Percentiles rank a stretch among this genome's conserved stretches.
These are phyloP conservation scores for Coniochaeta prunicola DNA, from an alignment of 2,329 filamentous ascomycete species.

Conservation along the genomic window DNA sequence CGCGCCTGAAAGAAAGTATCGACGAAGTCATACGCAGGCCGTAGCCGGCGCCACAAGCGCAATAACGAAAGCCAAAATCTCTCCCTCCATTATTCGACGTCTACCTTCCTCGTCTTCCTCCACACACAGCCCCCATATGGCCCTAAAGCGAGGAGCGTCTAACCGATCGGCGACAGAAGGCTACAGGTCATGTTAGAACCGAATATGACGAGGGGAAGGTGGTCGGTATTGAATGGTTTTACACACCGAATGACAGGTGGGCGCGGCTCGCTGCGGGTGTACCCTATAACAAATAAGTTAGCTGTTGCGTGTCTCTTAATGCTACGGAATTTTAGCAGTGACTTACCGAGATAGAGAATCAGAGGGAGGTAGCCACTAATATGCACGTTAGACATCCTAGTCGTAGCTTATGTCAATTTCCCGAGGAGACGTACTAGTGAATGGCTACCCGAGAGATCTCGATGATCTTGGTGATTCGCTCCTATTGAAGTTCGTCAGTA, in stretches of 20 bases:
- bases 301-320: constrained; percentile 4
- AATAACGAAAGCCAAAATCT: background rate
- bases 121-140: background rate
- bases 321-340: background rate
- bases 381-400: constrained; percentile 23
- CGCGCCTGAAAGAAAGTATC: background rate
- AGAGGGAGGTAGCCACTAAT: constrained; percentile 87
- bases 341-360: constrained; percentile 88
- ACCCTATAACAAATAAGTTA: constrained; percentile 49
- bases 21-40: background rate
- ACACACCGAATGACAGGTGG: constrained; percentile 60
- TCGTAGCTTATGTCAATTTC: background rate
- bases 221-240: background rate
- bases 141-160: background rate
- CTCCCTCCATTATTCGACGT: background rate
- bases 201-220: background rate
- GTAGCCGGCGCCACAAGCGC: background rate
- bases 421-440: constrained; percentile 69
- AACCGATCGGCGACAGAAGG: constrained; percentile 8
- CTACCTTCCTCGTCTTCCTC: background rate
- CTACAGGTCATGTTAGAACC: constrained; percentile 8
- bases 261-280: constrained; percentile 87
- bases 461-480: constrained; percentile 96
- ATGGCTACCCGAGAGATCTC: constrained; percentile 89
- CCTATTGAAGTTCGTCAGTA: constrained; percentile 45